Conservation (phyloP, 345 rosid species). For the Citrus maxima region DNA sequence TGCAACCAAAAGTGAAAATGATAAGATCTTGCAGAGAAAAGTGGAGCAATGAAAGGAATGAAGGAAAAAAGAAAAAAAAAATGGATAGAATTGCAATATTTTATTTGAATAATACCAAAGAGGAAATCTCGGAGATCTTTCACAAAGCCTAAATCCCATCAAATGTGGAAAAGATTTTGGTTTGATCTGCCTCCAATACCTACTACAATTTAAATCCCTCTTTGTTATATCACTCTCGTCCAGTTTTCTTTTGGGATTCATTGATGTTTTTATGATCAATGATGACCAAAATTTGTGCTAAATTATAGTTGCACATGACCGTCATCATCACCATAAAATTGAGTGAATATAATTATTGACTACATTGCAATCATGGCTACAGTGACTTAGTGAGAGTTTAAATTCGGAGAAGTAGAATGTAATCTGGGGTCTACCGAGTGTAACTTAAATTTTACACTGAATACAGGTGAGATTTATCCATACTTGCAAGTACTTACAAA, state of each 20-base stretch:
- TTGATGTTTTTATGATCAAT: not conserved
- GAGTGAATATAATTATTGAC: not conserved
- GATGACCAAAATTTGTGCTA: conserved; percentile 10
- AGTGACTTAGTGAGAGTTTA: too few relatives aligned
- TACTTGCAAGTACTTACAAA: too few relatives aligned
- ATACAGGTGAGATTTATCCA: too few relatives aligned
- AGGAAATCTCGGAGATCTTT: conserved; percentile 7
- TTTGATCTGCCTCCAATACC: conserved; percentile 12
- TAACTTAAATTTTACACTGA: too few relatives aligned
- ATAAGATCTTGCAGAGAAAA: conserved; percentile 45
- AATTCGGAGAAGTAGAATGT: too few relatives aligned
- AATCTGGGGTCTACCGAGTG: too few relatives aligned
- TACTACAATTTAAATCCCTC: not conserved
- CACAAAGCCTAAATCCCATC: conserved; percentile 23
- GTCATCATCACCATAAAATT: conserved; percentile 3
- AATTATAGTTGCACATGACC: conserved; percentile 11
- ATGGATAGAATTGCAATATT: not conserved
- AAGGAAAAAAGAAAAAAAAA: not conserved
- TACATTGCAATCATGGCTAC: too few relatives aligned
- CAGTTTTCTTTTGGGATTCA: conserved; percentile 4
- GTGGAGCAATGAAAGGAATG: conserved; percentile 23
- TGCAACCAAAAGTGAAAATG: conserved; percentile 38
- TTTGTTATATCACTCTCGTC: not conserved
- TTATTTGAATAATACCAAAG: conserved; percentile 3
- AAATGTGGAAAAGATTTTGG: conserved; percentile 21